Evolutionary conservation across 208 protist genomes (phyloP).

Genomic region (Trypanosoma mega): DNA sequence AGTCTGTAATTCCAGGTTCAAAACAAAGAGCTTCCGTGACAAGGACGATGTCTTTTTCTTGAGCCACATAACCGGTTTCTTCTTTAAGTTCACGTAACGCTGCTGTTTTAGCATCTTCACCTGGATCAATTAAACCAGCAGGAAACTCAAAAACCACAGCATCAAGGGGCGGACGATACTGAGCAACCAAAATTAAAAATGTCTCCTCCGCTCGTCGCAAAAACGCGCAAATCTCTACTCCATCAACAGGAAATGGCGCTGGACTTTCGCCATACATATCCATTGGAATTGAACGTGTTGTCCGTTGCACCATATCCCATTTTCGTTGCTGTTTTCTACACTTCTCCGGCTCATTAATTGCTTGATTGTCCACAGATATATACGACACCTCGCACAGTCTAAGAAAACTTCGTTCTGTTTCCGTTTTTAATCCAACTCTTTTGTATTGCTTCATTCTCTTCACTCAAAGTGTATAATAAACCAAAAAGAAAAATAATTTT

Average conservation of each 20-base stretch:
- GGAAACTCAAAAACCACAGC: slow-evolving; percentile 75
- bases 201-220: slow-evolving; percentile 27
- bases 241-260: slow-evolving; percentile 51
- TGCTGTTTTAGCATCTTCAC: slow-evolving; percentile 48
- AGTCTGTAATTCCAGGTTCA: slow-evolving; percentile 74
- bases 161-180: slow-evolving; percentile 83
- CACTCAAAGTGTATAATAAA: not conserved
- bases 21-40: slow-evolving; percentile 44
- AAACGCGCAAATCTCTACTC: slow-evolving; percentile 69
- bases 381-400: slow-evolving; percentile 26
- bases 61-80: slow-evolving; percentile 76
- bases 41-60: slow-evolving; percentile 34
- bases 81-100: slow-evolving; percentile 80
- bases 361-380: not conserved
- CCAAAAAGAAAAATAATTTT: not conserved
- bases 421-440: not conserved
- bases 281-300: slow-evolving; percentile 34
- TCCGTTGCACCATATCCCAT: slow-evolving; percentile 77
- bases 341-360: not conserved
- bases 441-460: not conserved
- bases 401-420: slow-evolving; percentile 11
- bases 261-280: slow-evolving; percentile 31
- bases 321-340: slow-evolving; percentile 15
- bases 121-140: slow-evolving; percentile 70
- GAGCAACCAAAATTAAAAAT: slow-evolving; percentile 73